Conservation (phyloP, 2,329 filamentous ascomycete genomes). For the Colletotrichum sp. region DNA sequence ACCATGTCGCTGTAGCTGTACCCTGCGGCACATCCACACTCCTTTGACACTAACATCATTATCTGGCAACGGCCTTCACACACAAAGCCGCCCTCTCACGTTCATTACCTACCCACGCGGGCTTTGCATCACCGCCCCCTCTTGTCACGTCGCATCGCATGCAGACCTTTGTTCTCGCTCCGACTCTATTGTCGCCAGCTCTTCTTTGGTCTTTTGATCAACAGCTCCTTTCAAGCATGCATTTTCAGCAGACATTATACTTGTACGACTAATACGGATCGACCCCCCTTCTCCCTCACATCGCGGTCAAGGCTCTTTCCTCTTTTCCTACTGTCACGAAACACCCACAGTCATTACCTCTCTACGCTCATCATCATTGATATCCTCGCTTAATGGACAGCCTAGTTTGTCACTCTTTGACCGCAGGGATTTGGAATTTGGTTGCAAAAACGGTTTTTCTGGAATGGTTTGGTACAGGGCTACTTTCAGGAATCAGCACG, state of each 20-base stretch:
- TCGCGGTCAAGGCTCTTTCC: background rate
- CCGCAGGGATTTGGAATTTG: background rate
- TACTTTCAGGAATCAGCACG: background rate
- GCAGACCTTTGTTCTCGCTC: background rate
- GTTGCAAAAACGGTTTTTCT: background rate
- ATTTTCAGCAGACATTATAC: background rate
- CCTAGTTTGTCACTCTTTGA: background rate
- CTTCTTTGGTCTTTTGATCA: background rate
- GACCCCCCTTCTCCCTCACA: background rate
- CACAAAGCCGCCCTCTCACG: background rate
- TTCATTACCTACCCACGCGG: background rate
- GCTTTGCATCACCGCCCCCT: background rate
- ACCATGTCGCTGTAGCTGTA: background rate
- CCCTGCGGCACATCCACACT: background rate
- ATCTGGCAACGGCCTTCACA: background rate
- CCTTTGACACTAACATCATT: background rate
- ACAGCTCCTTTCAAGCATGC: background rate
- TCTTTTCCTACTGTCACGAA: background rate
- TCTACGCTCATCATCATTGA: background rate
- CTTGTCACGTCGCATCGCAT: background rate
- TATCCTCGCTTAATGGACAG: slow-evolving; percentile 2
- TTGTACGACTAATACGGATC: background rate
- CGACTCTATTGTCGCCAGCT: background rate
- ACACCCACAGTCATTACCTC: background rate
- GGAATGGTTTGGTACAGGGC: background rate